phyloP scores from a whole-genome alignment of 139 green algal genomes.

The Coccomyxa sp. region DNA sequence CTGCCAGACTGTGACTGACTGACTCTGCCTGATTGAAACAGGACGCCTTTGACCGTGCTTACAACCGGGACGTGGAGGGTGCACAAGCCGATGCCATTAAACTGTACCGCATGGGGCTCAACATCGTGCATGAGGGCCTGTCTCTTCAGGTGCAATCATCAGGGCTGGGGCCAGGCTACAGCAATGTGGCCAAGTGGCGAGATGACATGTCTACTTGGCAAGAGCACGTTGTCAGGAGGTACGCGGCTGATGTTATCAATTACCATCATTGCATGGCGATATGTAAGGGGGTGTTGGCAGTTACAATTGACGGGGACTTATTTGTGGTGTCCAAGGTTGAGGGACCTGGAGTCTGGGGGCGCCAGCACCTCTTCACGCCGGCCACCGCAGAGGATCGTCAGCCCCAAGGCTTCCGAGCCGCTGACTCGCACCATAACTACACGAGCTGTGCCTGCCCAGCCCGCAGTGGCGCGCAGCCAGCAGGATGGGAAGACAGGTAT shows the following conservation, averaged over 20 bases:
- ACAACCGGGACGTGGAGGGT: conserved; percentile 32
- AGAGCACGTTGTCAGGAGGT: conserved; percentile 32
- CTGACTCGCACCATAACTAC: too few relatives aligned
- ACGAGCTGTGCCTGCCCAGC: too few relatives aligned
- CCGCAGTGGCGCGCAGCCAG: too few relatives aligned
- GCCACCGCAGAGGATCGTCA: not conserved
- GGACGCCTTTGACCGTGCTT: conserved; percentile 54
- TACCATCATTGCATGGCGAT: not conserved
- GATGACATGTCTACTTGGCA: conserved; percentile 43
- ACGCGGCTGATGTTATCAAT: not conserved
- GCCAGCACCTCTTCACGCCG: not conserved
- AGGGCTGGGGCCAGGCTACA: conserved; percentile 43
- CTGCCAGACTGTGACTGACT: too few relatives aligned
- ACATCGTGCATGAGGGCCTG: conserved; percentile 50
- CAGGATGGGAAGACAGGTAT: too few relatives aligned
- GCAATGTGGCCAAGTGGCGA: conserved; percentile 40
- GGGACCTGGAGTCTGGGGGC: conserved; percentile 2
- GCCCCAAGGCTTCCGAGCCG: not conserved
- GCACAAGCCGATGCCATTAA: conserved; percentile 26
- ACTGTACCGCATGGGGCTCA: conserved; percentile 50
- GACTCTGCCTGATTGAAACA: conserved; percentile 6
- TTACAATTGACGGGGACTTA: not conserved
- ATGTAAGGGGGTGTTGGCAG: not conserved
- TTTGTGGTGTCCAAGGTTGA: conserved; percentile 2
- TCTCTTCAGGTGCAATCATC: conserved; percentile 26